Conservation (phyloP, 2,329 filamentous ascomycete genomes). For the Ophiognomonia clavigignenti-juglandacearum region DNA sequence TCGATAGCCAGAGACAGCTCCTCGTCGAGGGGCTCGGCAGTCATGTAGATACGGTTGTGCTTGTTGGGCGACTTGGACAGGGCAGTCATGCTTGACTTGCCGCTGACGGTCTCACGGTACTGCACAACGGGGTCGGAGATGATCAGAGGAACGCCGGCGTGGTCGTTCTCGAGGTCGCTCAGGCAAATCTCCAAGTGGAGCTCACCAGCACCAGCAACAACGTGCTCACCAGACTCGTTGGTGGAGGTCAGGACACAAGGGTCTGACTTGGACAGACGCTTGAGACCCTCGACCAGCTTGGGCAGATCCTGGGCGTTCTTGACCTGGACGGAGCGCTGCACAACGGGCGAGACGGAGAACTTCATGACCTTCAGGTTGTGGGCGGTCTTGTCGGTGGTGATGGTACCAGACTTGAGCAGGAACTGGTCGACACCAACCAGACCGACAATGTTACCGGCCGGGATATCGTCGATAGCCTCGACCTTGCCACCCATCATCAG, state of each 20-base stretch:
- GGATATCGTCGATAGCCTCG: conserved; percentile 98
- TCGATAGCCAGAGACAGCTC: conserved; percentile 90
- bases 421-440: conserved; percentile 99
- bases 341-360: conserved; percentile 99
- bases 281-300: conserved; percentile 99
- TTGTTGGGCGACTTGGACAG: conserved; percentile 99
- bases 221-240: conserved; percentile 92
- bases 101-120: conserved; percentile 93
- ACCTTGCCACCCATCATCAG: conserved; percentile 99
- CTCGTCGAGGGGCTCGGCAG: conserved; percentile 84
- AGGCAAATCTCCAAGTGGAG: conserved; percentile 99
- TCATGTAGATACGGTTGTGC: conserved; percentile 99
- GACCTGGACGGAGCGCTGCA: conserved; percentile 97
- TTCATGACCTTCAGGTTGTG: conserved; percentile 99
- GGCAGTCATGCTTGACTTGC: conserved; percentile 86
- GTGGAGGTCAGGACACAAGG: conserved; percentile 93
- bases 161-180: conserved; percentile 99
- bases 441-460: conserved; percentile 99
- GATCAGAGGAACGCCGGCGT: conserved; percentile 96
- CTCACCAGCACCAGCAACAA: conserved; percentile 98
- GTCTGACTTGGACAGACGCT: conserved; percentile 99
- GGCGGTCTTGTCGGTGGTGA: conserved; percentile 93
- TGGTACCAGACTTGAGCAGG: conserved; percentile 99
- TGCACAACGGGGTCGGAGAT: conserved; percentile 97
- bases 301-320: conserved; percentile 99